A percentile compares a stretch with the other conserved stretches of the same genome.
phyloP scores from a whole-genome alignment of 2,329 filamentous ascomycete species.

The Cordyceps militaris region DNA sequence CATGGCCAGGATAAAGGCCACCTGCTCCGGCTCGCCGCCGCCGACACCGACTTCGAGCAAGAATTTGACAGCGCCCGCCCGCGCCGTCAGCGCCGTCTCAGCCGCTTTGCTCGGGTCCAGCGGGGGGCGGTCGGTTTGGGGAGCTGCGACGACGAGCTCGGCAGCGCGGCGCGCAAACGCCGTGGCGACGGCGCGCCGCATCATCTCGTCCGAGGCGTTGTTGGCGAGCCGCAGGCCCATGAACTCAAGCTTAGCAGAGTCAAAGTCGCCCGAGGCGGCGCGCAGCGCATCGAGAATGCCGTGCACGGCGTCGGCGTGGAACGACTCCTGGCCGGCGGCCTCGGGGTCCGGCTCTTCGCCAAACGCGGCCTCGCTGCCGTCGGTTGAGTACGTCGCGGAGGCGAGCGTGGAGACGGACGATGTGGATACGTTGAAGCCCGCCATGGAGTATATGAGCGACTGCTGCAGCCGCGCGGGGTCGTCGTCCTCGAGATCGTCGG shows the following conservation, averaged over 20 bases:
- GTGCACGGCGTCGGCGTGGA: conserved; percentile 80
- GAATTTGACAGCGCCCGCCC: conserved; percentile 48
- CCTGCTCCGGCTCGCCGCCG: conserved; percentile 67
- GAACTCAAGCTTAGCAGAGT: conserved; percentile 77
- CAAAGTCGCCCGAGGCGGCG: conserved; percentile 69
- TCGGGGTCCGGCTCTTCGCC: conserved; percentile 47
- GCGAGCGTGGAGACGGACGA: conserved; percentile 53
- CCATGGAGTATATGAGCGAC: conserved; percentile 48
- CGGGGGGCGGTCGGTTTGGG: conserved; percentile 31
- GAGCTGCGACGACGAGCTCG: conserved; percentile 50
- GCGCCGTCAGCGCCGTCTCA: conserved; percentile 49
- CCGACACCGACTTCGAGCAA: conserved; percentile 54
- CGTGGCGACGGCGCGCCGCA: conserved; percentile 77
- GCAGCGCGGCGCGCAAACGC: conserved; percentile 78
- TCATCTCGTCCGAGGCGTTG: conserved; percentile 82
- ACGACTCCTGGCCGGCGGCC: conserved; percentile 49
- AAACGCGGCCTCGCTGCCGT: conserved; percentile 60
- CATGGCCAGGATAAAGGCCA: conserved; percentile 74
- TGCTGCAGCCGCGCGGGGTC: conserved; percentile 47
- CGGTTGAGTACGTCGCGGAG: conserved; percentile 59
- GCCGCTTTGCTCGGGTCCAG: conserved; percentile 59
- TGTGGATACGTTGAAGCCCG: conserved; percentile 44
- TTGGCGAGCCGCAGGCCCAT: conserved; percentile 87
- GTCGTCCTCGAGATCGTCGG: conserved; percentile 43
- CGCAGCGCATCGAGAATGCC: conserved; percentile 83